Evolutionary conservation across 2,329 filamentous ascomycete genomes (phyloP), one percentile per base, ranked within the genome.

Genomic region (Ophiostoma sp.): DNA sequence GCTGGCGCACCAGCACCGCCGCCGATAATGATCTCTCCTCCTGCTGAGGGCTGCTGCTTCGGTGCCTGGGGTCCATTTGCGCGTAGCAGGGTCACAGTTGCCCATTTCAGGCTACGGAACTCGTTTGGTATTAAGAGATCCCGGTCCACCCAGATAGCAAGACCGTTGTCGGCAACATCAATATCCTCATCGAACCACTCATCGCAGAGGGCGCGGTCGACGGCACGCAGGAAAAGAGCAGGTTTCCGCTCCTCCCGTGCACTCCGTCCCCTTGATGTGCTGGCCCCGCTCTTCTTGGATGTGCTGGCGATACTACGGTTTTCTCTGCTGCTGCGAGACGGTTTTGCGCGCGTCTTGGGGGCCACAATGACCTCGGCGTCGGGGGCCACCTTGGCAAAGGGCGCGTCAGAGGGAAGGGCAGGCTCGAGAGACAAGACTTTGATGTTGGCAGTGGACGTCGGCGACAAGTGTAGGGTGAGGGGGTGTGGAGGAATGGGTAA

Each of bases 301-400:
- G 90, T 90, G 75, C 91, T 93, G 0, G 89, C 86, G 10, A 94
- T 90, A 77, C 94, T 97, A 71, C 90, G 85, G 76, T 86, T 93
- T 74, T 96, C 93, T 52, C 88, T 87, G n/a, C 83, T 86, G 71
- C 81, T 85, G 70, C 89, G 86, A 3, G 87, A 83, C 44, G 85
- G 81, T 78, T 92, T 93, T 60, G 90, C 85, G 70, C 94, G 87
- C 35, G 90, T 90, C 81, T 99, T 99, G 0, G 95, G 95, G 3
- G 95, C 95, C 72, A 99, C 95, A 74, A 98, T 96, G 67, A 99
- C 94, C 80, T 99, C 95, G 31, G 94, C 94, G 77, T 98, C 93
- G 0, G 94, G 91, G 0, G 92, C 91, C 68, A 99, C 92, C 79
- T 97, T 98, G 35, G 92, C 93, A 77, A 99, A 99, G 0, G 92